Evolutionary conservation across 1,284 basidiomycete species (phyloP).

Genomic region (Austroboletus novae-zelandiae): DNA sequence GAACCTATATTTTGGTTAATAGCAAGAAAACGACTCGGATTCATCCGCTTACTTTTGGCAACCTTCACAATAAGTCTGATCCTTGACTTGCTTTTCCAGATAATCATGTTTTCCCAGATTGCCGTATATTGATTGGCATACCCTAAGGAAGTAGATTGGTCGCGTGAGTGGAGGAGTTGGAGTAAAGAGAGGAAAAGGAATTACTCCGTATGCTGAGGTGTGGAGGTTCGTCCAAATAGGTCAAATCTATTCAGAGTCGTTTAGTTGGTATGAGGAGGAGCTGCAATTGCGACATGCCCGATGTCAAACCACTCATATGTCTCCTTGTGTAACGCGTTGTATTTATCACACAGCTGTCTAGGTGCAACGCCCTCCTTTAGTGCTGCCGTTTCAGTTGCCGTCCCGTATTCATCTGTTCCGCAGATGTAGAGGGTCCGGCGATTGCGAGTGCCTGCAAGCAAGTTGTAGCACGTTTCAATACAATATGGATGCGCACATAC

Average conservation of each 20-base stretch:
- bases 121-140: slow-evolving; percentile 84
- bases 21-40: not conserved
- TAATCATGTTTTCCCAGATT: slow-evolving; percentile 78
- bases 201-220: slow-evolving; percentile 86
- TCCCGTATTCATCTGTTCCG: slow-evolving; percentile 99
- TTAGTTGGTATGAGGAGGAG: slow-evolving; percentile 2
- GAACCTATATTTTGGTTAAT: slow-evolving; percentile 53
- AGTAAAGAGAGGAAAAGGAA: slow-evolving; percentile 28
- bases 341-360: slow-evolving; percentile 90
- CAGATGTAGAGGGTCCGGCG: slow-evolving; percentile 83
- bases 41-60: slow-evolving; percentile 66
- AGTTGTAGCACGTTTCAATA: slow-evolving; percentile 3
- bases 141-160: slow-evolving; percentile 47
- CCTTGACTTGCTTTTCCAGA: slow-evolving; percentile 80
- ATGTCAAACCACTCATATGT: slow-evolving; percentile 97
- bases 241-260: slow-evolving; percentile 71
- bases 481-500: slow-evolving; percentile 39
- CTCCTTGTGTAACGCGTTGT: slow-evolving; percentile 84
- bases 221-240: slow-evolving; percentile 95
- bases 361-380: slow-evolving; percentile 92
- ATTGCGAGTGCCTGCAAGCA: slow-evolving; percentile 64
- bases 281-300: slow-evolving; percentile 45
- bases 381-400: slow-evolving; percentile 97
- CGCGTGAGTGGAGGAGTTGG: not conserved
- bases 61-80: slow-evolving; percentile 92